Evolutionary conservation across 805 yeast species (phyloP), one percentile per base, ranked within the genome.

Genomic region (Wickerhamiella australiensis): DNA sequence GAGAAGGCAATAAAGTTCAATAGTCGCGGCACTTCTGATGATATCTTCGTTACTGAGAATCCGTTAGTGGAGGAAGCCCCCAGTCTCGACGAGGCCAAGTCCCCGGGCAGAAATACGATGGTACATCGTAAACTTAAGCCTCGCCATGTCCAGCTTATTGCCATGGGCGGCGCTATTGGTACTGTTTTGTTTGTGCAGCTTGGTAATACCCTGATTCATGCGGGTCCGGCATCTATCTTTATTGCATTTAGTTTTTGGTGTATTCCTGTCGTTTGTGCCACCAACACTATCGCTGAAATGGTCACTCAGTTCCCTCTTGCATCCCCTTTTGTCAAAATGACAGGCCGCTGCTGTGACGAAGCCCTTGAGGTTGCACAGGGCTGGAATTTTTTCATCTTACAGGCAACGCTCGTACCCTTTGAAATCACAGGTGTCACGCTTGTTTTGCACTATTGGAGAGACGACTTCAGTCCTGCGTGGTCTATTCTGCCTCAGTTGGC

Each of bases 391-490:
- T 82, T 83, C 76, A 69, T 83, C 54, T 67, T 83, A 57, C 81
- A 82, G 61, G 80, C 87, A 54, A 79, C 83, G 0, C 78, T 79
- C 52, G 81, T 85, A 46, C 95, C 95, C 1, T 83, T 80, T 58
- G 95, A 86, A 65, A 79, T 85, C 49, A 82, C 82, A 6, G 82
- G 87, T 5, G 88, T 82, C 7, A 82, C 84, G 56, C 74, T 85
- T 12, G 78, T 85, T 58, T 72, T 85, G 43, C 87, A 85, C 59
- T 85, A 71, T 59, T 85, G 95, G 95, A 70, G 84, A 53, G 78
- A 77, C 54, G 88, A 79, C 57, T 84, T 78, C 61, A 72, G 79
- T 1, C 81, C 90, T 0, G 94, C 80, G 0, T 80, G 77, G 17
- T 75, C 87, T 2, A 68, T 85, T 52, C 72, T 75, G 0, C 71